Evolutionary conservation across 2,329 filamentous ascomycete species (phyloP), one percentile per base, ranked within the genome.

Genomic region (Aspergillus candidus): DNA sequence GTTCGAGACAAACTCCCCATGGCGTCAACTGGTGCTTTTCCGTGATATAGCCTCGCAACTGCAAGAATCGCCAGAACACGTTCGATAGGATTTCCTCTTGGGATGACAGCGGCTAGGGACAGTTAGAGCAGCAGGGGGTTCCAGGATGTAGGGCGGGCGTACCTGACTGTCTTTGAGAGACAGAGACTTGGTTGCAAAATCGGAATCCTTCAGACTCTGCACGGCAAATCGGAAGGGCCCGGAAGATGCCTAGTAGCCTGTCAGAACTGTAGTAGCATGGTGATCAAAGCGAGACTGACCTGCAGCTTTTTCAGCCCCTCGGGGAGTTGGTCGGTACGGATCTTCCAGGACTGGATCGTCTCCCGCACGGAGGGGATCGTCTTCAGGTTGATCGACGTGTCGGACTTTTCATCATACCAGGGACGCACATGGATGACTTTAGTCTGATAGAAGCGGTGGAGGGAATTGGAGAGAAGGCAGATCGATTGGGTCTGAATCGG

Each of bases 51-150:
- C 84, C 89, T 47, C 90, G 82, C 38, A 97, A 75, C 60, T 95
- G 88, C 15, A 98, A 75, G 67, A 96, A 93, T 43, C 89, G 81
- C 85, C 88, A 96, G 46, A 91, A 77, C 6, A 84, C 80, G 56
- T 95, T 87, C 13, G 88, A 72, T 17, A 78, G 71, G 43, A 91
- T 77, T 57, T 93, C 86, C 12, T 84, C 76, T 50, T 84, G 79
- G n/a, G 83, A 79, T 47, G 76, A 79, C 7, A 78, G 62, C 11
- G 62, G 59, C 68, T 77, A 43, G 44, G 12, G 27, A 46, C 34
- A 43, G 50, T 52, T 36, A 50, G 46, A 39, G 32, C 22, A 29
- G 17, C 14, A 13, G 22, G 11, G 14, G 7, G 11, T n/a, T 7
- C n/a, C 11, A 8, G 11, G 14, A 22, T 22, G 1, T 18, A 27